phyloP scores from a whole-genome alignment of 129 eudicot species.

The Gnaphalium uliginosum region DNA sequence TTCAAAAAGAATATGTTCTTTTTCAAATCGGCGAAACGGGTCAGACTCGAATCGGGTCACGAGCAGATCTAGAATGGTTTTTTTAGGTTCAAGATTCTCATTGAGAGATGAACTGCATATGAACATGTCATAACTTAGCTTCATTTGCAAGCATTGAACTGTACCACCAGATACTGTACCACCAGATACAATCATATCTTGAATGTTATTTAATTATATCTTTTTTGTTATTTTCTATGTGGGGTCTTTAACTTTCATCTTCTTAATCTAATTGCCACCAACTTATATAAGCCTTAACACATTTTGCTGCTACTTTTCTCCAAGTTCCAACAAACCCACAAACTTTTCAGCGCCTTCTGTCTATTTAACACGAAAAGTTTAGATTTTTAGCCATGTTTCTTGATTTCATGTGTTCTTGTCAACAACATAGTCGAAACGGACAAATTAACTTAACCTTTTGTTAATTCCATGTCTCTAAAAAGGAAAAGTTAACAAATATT shows the following conservation, averaged over 20 bases:
- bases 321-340: background rate
- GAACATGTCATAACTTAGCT: constrained; percentile 24
- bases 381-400: background rate
- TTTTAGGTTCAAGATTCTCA: constrained; percentile 14
- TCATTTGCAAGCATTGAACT: constrained; percentile 38
- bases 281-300: background rate
- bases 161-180: constrained; percentile 5
- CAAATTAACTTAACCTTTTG: background rate
- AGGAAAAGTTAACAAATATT: background rate
- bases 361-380: background rate
- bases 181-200: background rate
- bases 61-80: constrained; percentile 14
- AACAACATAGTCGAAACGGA: background rate
- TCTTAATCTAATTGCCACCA: constrained; percentile 12
- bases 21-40: background rate
- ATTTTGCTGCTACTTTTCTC: background rate
- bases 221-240: constrained; percentile 1
- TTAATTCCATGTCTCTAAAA: background rate
- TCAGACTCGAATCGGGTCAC: background rate
- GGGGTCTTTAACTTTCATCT: constrained; percentile 13
- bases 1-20: background rate
- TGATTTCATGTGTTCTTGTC: background rate
- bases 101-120: constrained; percentile 18
- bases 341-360: background rate
- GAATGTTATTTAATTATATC: background rate